These are phyloP conservation scores for Croton setiger DNA, from an alignment of 441 rosid species.

Conservation along the genomic window DNA sequence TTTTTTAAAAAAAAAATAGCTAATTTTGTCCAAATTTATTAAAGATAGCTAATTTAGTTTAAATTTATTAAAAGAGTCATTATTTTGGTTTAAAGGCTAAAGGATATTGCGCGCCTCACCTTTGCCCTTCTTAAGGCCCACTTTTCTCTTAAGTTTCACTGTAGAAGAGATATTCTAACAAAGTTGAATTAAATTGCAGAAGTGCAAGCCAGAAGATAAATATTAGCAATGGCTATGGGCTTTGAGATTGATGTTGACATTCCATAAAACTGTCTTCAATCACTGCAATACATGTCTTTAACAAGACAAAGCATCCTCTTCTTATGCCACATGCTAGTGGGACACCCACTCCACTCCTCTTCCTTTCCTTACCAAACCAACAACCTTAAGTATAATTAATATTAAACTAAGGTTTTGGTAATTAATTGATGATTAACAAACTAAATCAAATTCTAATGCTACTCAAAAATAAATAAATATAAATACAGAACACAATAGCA, in stretches of 20 bases:
- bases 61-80: no score
- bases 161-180: no score
- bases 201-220: neutral
- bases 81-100: no score
- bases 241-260: slow-evolving; percentile 17
- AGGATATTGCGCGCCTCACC: no score
- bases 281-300: neutral
- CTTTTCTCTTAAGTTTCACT: no score
- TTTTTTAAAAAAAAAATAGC: no score
- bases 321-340: neutral
- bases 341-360: neutral
- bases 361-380: neutral
- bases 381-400: neutral
- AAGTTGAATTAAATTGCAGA: no score
- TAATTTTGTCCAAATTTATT: no score
- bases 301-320: neutral
- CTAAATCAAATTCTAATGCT: slow-evolving; percentile 2
- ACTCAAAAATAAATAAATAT: neutral
- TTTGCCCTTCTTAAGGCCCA: no score
- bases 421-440: neutral
- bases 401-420: no score
- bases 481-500: neutral
- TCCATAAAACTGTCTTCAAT: slow-evolving; percentile 9
- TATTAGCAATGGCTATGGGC: neutral
- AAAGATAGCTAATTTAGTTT: no score